These are phyloP conservation scores for Rhododendron williamsianum DNA, from an alignment of 148 eudicot genomes.

Conservation along the genomic window DNA sequence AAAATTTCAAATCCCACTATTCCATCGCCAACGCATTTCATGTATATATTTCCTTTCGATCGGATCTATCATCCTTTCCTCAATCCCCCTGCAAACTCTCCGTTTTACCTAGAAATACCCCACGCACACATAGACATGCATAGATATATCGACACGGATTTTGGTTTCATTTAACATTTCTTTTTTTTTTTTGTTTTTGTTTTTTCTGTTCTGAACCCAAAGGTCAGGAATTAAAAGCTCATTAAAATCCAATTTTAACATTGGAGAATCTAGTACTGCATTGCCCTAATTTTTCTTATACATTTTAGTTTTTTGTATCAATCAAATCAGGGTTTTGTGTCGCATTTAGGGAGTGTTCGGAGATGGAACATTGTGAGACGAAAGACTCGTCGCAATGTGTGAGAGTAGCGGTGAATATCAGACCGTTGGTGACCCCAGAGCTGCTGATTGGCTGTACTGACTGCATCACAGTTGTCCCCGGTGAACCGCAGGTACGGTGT, in stretches of 20 bases:
- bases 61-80: not conserved
- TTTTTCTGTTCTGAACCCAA: not conserved
- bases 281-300: not conserved
- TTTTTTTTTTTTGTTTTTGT: not conserved
- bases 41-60: not conserved
- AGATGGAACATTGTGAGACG: conserved; percentile 37
- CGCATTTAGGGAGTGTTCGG: conserved; percentile 5
- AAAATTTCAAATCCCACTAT: not conserved
- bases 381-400: conserved; percentile 47
- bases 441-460: conserved; percentile 68
- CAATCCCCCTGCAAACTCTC: not conserved
- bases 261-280: not conserved
- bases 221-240: not conserved
- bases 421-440: conserved; percentile 72
- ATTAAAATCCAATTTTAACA: not conserved
- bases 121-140: not conserved
- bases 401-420: conserved; percentile 68
- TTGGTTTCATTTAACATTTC: not conserved
- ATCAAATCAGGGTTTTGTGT: not conserved
- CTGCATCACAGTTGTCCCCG: conserved; percentile 48
- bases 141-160: not conserved
- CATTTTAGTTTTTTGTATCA: not conserved
- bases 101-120: not conserved
- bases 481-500: conserved; percentile 61
- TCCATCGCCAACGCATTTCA: not conserved